Percentiles rank a stretch among this genome's conserved stretches.
phyloP scores from a whole-genome alignment of 768 basidiomycete genomes.

The Termitomyces sp. region DNA sequence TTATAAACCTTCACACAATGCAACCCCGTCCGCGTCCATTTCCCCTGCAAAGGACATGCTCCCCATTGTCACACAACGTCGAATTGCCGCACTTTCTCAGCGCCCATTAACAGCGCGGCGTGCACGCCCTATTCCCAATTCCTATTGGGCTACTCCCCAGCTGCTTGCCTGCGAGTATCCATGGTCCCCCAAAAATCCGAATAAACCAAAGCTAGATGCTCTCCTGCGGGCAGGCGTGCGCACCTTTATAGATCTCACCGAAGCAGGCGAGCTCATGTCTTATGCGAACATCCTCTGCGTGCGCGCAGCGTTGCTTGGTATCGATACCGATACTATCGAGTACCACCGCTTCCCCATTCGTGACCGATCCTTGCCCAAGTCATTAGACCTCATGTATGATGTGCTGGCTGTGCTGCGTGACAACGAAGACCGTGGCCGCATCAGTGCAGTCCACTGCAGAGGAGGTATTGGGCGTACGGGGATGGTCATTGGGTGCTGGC shows the following conservation, averaged over 20 bases:
- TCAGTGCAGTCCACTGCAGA: conserved; percentile 72
- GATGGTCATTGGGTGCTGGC: conserved; percentile 63
- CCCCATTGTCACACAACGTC: conserved; percentile 6
- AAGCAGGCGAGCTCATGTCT: conserved; percentile 66
- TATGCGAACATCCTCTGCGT: conserved; percentile 50
- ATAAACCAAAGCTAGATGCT: conserved; percentile 66
- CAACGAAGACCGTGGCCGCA: conserved; percentile 52
- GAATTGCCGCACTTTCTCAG: conserved; percentile 14
- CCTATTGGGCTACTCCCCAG: conserved; percentile 73
- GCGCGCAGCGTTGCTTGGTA: conserved; percentile 49
- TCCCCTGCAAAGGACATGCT: conserved; percentile 13
- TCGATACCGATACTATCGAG: conserved; percentile 50
- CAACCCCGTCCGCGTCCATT: neutral
- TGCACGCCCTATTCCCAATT: conserved; percentile 71
- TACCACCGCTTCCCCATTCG: conserved; percentile 79
- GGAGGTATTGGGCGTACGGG: conserved; percentile 76
- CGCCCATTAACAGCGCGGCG: conserved; percentile 17
- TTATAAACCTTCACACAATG: conserved; percentile 1
- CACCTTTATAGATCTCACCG: conserved; percentile 84
- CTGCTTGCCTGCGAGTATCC: conserved; percentile 82
- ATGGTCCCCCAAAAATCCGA: conserved; percentile 54
- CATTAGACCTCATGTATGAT: conserved; percentile 48
- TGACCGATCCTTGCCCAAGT: conserved; percentile 63
- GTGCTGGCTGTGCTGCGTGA: conserved; percentile 57
- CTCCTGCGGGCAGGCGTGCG: conserved; percentile 68